Percentiles rank a stretch among this genome's conserved stretches.
phyloP scores from a whole-genome alignment of 768 basidiomycete genomes.

The Mycena galopus region DNA sequence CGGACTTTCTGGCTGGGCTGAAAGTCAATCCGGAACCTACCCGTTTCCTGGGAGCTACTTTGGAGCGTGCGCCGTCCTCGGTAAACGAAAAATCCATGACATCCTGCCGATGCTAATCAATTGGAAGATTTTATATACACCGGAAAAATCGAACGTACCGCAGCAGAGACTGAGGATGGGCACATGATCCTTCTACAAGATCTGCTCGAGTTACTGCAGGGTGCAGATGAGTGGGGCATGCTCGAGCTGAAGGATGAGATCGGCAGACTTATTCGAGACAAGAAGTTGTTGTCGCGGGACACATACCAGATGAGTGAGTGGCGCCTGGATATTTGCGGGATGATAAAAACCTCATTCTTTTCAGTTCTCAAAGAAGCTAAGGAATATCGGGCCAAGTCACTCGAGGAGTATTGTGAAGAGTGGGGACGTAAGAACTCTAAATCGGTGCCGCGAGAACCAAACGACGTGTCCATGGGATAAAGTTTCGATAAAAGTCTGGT shows the following conservation, averaged over 20 bases:
- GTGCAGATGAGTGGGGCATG: constrained; percentile 36
- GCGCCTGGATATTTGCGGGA: background rate
- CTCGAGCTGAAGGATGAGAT: constrained; percentile 36
- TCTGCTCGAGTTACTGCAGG: constrained; percentile 33
- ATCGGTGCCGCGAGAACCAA: constrained; percentile 17
- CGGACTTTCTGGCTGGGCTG: constrained; percentile 28
- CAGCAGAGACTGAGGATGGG: constrained; percentile 18
- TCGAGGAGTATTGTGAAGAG: constrained; percentile 31
- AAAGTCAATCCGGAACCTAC: constrained; percentile 10
- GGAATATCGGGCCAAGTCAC: constrained; percentile 18
- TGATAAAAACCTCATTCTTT: background rate
- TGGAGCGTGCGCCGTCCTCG: constrained; percentile 35
- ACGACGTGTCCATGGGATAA: too few relatives aligned
- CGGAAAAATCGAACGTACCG: constrained; percentile 26
- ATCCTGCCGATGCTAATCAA: constrained; percentile 5
- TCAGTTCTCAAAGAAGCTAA: constrained; percentile 22
- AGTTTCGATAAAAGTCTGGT: too few relatives aligned
- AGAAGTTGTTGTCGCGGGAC: constrained; percentile 32
- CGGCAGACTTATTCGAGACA: constrained; percentile 28
- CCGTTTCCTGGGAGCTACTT: constrained; percentile 37
- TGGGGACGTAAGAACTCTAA: constrained; percentile 27
- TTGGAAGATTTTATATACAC: constrained; percentile 34
- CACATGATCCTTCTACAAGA: constrained; percentile 33
- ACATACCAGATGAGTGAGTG: constrained; percentile 34
- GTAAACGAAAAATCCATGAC: background rate